A percentile compares a stretch with the other conserved stretches of the same genome.
Conservation (phyloP, 352 stramenopile species). For the Phytophthora macrochlamydospora region DNA sequence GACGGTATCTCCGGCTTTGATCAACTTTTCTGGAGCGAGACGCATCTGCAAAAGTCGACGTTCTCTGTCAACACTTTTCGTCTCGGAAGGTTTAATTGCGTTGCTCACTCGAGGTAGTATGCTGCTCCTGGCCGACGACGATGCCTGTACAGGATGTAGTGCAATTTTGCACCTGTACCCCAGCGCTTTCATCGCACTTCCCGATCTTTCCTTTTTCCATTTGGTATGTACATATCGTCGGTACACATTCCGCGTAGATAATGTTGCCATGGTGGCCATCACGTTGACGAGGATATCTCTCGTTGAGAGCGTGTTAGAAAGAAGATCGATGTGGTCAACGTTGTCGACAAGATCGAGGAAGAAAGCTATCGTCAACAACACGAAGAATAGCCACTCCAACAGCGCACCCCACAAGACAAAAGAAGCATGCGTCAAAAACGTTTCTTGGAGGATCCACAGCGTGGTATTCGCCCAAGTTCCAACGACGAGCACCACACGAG, state of each 20-base stretch:
- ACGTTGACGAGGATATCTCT: constrained; percentile 22
- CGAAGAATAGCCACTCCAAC: constrained; percentile 8
- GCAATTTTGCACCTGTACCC: constrained; percentile 19
- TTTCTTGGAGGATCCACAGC: constrained; percentile 11
- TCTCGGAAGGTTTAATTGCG: too few relatives aligned
- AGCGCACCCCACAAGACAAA: constrained; percentile 1
- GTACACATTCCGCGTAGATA: constrained; percentile 15
- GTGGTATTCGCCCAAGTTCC: constrained; percentile 17
- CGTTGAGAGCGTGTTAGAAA: constrained; percentile 11
- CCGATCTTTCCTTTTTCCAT: neutral
- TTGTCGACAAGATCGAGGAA: constrained; percentile 1
- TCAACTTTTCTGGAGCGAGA: constrained; percentile 2
- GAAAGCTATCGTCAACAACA: neutral
- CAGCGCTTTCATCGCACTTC: neutral
- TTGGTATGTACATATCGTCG: constrained; percentile 5
- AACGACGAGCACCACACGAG: constrained; percentile 9
- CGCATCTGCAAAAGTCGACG: constrained; percentile 13
- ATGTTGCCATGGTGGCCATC: constrained; percentile 17
- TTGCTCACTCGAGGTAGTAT: neutral
- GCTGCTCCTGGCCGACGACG: neutral
- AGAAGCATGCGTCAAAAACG: constrained; percentile 6
- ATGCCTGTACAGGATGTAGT: neutral
- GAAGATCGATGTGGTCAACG: constrained; percentile 4
- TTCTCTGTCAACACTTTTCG: neutral
- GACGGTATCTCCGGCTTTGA: constrained; percentile 13